Conservation (phyloP, 345 rosid species). For the Heritiera littoralis region DNA sequence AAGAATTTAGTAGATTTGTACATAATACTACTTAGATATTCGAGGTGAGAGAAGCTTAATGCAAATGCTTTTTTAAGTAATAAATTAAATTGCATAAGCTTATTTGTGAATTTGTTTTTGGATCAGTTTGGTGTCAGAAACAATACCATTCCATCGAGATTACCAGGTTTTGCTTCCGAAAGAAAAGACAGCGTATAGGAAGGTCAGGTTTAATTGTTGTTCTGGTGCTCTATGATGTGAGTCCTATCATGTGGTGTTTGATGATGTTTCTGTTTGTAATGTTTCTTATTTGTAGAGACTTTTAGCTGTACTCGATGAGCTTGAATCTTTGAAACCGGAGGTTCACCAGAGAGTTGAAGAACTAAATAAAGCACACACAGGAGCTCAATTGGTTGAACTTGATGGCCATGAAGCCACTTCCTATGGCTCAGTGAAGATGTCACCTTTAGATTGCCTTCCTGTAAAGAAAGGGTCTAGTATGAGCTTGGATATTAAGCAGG, state of each 20-base stretch:
- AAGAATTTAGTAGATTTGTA: constrained; percentile 88
- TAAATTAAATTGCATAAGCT: constrained; percentile 16
- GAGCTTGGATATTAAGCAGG: constrained; percentile 43
- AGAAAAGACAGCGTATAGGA: constrained; percentile 60
- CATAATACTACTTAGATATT: constrained; percentile 86
- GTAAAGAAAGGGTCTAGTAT: constrained; percentile 37
- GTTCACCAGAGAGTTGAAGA: constrained; percentile 52
- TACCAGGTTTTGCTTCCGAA: constrained; percentile 56
- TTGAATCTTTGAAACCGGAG: constrained; percentile 80
- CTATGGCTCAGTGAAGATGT: constrained; percentile 37
- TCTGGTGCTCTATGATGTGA: neutral
- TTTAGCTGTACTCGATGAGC: constrained; percentile 68
- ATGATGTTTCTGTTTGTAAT: constrained; percentile 14
- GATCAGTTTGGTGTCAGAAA: constrained; percentile 89
- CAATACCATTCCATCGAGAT: constrained; percentile 90
- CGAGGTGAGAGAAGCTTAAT: constrained; percentile 53
- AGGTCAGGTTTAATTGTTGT: constrained; percentile 49
- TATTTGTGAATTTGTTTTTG: constrained; percentile 17
- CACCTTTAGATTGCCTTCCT: constrained; percentile 47
- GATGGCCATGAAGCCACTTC: constrained; percentile 35
- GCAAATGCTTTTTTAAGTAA: neutral
- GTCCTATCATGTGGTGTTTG: neutral
- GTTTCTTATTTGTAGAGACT: constrained; percentile 53
- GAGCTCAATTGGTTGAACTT: constrained; percentile 34
- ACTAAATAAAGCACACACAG: constrained; percentile 42